Evolutionary conservation across 2,329 filamentous ascomycete genomes (phyloP), one percentile per base, ranked within the genome.

Genomic region (Pseudocercospora eumusae): DNA sequence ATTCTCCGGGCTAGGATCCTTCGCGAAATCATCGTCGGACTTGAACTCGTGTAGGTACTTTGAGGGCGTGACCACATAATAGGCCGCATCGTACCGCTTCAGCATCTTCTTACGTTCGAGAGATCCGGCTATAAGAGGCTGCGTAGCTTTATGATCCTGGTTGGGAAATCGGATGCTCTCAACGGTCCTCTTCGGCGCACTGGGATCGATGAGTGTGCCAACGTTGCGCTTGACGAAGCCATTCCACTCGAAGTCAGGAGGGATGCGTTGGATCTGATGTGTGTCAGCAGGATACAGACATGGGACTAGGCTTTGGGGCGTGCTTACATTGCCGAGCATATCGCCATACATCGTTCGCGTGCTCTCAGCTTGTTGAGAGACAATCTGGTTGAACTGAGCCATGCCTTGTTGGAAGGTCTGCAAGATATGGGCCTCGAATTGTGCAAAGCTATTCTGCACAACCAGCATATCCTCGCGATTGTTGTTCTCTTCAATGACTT

Each of bases 11-110:
- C 84, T 83, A 9, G 92, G 91, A 64, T 96, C 91, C 70, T 86
- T 82, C 61, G 79, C 79, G 72, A 86, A 83, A 70, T 88, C 84
- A 72, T 98, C 93, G 74, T 91, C 89, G 72, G 96, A 92, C 79
- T 96, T 96, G 83, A 96, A 99, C 77, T 97, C 93, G 79, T 99
- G 95, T 62, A 99, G 80, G 79, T 89, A 99, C 72, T 91, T 92
- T 61, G 90, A 85, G 0, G 92, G 90, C 0, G 92, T 96, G 53
- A 98, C 86, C 60, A 95, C 93, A 74, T 96, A 99, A 82, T 96
- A 96, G 60, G 85, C 86, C 0, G 90, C 86, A 66, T 86, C 88
- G 77, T 91, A 95, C 78, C 89, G 83, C 71, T 92, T 85, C 78
- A 96, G 88, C 76, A 96, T 90, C 64, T 89, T 92, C 80, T 96